A percentile compares a stretch with the other conserved stretches of the same genome.
Conservation (phyloP, 352 stramenopile genomes). For the Phytopythium aichiense region DNA sequence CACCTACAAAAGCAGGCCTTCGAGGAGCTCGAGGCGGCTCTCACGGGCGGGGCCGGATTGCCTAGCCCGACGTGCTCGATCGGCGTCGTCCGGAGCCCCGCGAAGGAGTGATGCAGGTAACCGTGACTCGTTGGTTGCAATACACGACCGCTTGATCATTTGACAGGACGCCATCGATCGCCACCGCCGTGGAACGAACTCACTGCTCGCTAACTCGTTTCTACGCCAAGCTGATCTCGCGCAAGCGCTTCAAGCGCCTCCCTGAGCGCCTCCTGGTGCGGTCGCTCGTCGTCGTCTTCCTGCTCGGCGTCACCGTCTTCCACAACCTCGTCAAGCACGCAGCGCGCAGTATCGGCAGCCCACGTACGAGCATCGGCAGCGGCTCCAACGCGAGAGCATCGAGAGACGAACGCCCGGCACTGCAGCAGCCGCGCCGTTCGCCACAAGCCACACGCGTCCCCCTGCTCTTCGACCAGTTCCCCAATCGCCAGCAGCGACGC, state of each 20-base stretch:
- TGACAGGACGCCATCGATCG: background rate
- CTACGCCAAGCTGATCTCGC: background rate
- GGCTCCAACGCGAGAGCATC: too few relatives aligned
- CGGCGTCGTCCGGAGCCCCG: background rate
- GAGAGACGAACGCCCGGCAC: constrained; percentile 13
- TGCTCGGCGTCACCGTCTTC: background rate
- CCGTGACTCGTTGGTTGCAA: background rate
- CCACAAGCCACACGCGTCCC: constrained; percentile 40
- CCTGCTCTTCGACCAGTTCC: constrained; percentile 42
- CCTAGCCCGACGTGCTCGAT: constrained; percentile 7
- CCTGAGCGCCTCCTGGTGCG: background rate
- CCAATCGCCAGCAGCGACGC: constrained; percentile 29
- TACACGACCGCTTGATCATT: background rate
- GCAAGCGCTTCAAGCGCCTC: background rate
- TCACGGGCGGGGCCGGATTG: constrained; percentile 35
- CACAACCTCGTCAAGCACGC: background rate
- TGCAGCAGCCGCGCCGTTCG: constrained; percentile 39
- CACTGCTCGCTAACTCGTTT: background rate
- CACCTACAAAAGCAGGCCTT: constrained; percentile 84
- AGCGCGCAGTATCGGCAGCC: background rate
- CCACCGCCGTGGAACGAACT: background rate
- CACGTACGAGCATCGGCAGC: background rate
- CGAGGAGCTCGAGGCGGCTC: constrained; percentile 74
- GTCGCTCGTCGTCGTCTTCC: background rate
- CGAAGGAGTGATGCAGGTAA: background rate